A percentile compares a stretch with the other conserved stretches of the same genome.
Conservation (phyloP, 352 stramenopile genomes). For the Blastocystis sp. region DNA sequence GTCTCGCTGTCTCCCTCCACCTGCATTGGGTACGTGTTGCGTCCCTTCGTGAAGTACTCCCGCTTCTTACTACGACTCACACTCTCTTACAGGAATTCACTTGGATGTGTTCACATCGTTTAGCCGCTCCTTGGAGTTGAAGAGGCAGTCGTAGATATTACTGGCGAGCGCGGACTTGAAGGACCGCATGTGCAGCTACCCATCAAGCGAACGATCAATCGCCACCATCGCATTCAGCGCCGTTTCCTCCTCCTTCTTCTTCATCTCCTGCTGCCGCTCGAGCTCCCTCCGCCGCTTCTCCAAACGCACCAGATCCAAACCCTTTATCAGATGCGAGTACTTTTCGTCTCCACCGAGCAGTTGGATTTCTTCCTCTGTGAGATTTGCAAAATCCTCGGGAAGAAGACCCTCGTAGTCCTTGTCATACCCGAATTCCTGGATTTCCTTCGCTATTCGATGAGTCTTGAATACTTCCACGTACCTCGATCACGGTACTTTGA, state of each 20-base stretch:
- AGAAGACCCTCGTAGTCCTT: slow-evolving; percentile 53
- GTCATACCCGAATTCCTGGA: slow-evolving; percentile 53
- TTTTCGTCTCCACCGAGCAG: slow-evolving; percentile 31
- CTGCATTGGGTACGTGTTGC: slow-evolving; percentile 9
- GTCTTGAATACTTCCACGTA: background rate
- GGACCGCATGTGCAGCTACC: slow-evolving; percentile 19
- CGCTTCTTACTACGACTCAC: background rate
- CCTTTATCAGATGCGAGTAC: slow-evolving; percentile 29
- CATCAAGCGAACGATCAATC: background rate
- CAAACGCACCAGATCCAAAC: slow-evolving; percentile 38
- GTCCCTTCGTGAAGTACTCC: slow-evolving; percentile 50
- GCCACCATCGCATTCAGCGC: slow-evolving; percentile 11
- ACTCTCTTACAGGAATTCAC: background rate
- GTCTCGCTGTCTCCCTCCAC: background rate
- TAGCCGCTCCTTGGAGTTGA: slow-evolving; percentile 4
- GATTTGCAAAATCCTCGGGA: slow-evolving; percentile 52
- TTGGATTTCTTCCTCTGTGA: slow-evolving; percentile 49
- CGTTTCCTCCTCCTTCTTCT: slow-evolving; percentile 26
- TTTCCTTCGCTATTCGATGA: slow-evolving; percentile 20
- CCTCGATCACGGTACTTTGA: slow-evolving; percentile 53
- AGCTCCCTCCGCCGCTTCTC: slow-evolving; percentile 29
- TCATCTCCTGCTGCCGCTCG: slow-evolving; percentile 25
- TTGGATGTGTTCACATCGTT: background rate
- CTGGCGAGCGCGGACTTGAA: slow-evolving; percentile 21
- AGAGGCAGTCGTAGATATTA: slow-evolving; percentile 17